A percentile compares a stretch with the other conserved stretches of the same genome.
Evolutionary conservation across 768 basidiomycete genomes (phyloP).

Genomic region (Suillus paluster): DNA sequence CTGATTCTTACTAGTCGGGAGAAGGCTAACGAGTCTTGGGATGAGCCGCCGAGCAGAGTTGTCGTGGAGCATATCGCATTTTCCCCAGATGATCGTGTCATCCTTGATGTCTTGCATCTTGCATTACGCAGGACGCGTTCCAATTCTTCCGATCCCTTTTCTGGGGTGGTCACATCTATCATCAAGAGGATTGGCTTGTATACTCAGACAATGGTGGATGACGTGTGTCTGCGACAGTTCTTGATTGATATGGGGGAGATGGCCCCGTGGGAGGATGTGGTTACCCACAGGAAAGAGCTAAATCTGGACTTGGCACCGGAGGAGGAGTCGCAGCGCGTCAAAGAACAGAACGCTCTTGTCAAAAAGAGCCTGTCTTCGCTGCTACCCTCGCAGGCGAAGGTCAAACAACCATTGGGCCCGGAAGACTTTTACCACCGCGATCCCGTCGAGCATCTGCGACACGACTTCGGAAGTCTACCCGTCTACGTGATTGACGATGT

Average conservation of each 20-base stretch:
- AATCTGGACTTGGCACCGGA: constrained; percentile 26
- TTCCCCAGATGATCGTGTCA: constrained; percentile 54
- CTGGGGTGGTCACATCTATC: constrained; percentile 53
- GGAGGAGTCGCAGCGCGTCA: constrained; percentile 35
- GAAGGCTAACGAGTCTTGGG: constrained; percentile 34
- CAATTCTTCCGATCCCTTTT: constrained; percentile 68
- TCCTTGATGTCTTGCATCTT: constrained; percentile 62
- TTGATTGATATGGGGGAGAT: constrained; percentile 75
- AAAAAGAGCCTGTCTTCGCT: constrained; percentile 20
- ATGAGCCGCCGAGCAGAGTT: constrained; percentile 33
- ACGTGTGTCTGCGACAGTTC: constrained; percentile 46
- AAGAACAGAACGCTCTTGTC: constrained; percentile 35
- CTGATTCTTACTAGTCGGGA: constrained; percentile 43
- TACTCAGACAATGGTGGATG: constrained; percentile 24
- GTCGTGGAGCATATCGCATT: constrained; percentile 41
- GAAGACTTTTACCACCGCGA: constrained; percentile 71
- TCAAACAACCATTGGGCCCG: constrained; percentile 50
- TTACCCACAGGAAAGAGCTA: constrained; percentile 43
- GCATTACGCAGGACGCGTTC: constrained; percentile 52
- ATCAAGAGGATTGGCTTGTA: constrained; percentile 58
- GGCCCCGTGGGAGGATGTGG: constrained; percentile 80
- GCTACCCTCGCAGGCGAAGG: constrained; percentile 10
- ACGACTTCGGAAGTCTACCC: constrained; percentile 81
- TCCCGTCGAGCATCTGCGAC: constrained; percentile 69
- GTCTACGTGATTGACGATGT: constrained; percentile 90